A percentile compares a stretch with the other conserved stretches of the same genome.
phyloP scores from a whole-genome alignment of 2,329 filamentous ascomycete species.

The Calonectria pauciramosa region DNA sequence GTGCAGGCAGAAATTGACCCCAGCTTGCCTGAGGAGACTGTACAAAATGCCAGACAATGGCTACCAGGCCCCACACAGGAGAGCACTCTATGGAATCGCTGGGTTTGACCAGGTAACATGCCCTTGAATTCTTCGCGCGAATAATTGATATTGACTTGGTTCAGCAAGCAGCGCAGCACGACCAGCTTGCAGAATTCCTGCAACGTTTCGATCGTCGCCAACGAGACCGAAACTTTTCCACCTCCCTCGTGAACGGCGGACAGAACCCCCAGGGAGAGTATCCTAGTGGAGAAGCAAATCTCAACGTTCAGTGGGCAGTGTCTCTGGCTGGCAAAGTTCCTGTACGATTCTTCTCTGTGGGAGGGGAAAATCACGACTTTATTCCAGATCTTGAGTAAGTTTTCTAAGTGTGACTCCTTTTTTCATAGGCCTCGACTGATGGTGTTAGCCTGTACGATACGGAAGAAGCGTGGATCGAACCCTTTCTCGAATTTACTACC shows the following conservation, averaged over 20 bases:
- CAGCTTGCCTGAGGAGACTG: conserved; percentile 58
- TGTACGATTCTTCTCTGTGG: conserved; percentile 50
- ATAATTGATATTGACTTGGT: conserved; percentile 19
- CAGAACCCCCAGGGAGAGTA: conserved; percentile 60
- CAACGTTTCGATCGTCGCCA: conserved; percentile 65
- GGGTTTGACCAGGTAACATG: conserved; percentile 57
- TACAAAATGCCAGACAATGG: conserved; percentile 57
- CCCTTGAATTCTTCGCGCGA: neutral
- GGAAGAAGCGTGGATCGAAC: conserved; percentile 68
- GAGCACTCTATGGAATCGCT: conserved; percentile 73
- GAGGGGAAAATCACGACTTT: conserved; percentile 49
- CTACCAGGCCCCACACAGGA: conserved; percentile 70
- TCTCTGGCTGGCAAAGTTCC: conserved; percentile 51
- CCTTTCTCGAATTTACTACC: conserved; percentile 74
- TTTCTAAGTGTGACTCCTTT: neutral
- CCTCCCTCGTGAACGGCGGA: conserved; percentile 70
- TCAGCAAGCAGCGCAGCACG: conserved; percentile 64
- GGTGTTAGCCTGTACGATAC: conserved; percentile 40
- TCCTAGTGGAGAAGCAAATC: conserved; percentile 52
- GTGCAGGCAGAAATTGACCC: conserved; percentile 58
- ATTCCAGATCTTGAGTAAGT: conserved; percentile 53
- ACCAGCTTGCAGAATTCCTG: conserved; percentile 70
- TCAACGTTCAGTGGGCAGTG: conserved; percentile 54
- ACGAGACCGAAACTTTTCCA: conserved; percentile 68
- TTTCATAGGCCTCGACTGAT: neutral